A percentile compares a stretch with the other conserved stretches of the same genome.
These are phyloP conservation scores for Apiospora hydei DNA, from an alignment of 2,329 filamentous ascomycete genomes.

Conservation along the genomic window DNA sequence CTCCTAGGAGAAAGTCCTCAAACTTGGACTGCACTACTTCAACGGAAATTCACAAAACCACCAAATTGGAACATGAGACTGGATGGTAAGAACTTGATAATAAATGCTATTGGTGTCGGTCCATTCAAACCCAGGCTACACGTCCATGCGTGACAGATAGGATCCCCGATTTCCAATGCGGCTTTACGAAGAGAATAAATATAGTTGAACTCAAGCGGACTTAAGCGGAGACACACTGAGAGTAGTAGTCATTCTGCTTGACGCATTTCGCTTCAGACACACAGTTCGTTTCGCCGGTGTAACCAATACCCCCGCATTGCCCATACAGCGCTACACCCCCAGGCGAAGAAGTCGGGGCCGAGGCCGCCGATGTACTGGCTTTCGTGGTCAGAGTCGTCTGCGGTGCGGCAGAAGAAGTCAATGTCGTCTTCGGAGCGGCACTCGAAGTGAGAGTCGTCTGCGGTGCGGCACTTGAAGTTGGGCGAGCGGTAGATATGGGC, in stretches of 20 bases:
- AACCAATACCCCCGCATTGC: constrained; percentile 18
- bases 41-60: not conserved
- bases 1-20: not conserved
- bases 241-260: constrained; percentile 15
- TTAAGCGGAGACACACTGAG: constrained; percentile 9
- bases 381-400: constrained; percentile 5
- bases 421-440: not conserved
- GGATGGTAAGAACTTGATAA: not conserved
- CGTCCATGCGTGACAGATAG: not conserved
- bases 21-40: not conserved
- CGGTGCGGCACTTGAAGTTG: not conserved
- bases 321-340: constrained; percentile 11
- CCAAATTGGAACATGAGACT: not conserved
- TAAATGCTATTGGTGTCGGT: not conserved
- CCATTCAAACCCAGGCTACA: not conserved
- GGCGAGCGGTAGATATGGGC: not conserved
- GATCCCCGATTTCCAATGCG: not conserved
- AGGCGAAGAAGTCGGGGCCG: not conserved
- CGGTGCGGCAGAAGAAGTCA: not conserved
- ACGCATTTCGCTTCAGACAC: constrained; percentile 13
- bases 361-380: not conserved
- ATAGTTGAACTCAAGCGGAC: not conserved
- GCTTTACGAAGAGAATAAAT: not conserved
- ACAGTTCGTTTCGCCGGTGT: constrained; percentile 1
- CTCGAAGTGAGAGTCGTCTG: not conserved